Evolutionary conservation across 1,284 basidiomycete species (phyloP).

Genomic region (Apiotrichum mycotoxinovorans): DNA sequence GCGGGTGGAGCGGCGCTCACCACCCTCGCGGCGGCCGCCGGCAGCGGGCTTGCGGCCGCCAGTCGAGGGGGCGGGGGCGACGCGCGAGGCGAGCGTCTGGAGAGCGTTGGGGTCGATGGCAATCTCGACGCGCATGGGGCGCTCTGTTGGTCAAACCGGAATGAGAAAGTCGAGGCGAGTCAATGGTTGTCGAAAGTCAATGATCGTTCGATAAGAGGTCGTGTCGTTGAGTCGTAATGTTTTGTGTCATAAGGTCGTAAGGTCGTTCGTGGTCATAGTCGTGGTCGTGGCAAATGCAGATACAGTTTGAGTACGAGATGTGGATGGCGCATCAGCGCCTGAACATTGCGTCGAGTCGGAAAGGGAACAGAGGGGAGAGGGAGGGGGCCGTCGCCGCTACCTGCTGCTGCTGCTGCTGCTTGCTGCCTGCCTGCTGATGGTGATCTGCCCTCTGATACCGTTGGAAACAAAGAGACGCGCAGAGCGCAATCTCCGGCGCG

Average conservation of each 20-base stretch:
- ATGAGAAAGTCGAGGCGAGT: conserved; percentile 44
- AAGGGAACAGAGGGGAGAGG: conserved; percentile 7
- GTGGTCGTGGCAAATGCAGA: not conserved
- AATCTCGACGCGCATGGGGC: conserved; percentile 97
- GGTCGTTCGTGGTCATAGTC: not conserved
- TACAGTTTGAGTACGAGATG: not conserved
- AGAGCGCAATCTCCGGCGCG: not conserved
- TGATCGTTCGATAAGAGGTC: not conserved
- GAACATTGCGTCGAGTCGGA: conserved; percentile 4
- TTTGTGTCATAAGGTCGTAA: not conserved
- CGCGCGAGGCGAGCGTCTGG: conserved; percentile 61
- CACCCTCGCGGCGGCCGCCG: conserved; percentile 46
- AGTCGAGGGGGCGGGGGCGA: conserved; percentile 53
- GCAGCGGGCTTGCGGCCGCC: conserved; percentile 24
- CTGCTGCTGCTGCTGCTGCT: conserved; percentile 1
- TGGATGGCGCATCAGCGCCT: conserved; percentile 17
- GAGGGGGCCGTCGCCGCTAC: conserved; percentile 9
- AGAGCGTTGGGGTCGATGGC: conserved; percentile 80
- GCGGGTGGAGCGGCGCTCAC: conserved; percentile 56
- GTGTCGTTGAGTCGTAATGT: not conserved
- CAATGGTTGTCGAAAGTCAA: not conserved
- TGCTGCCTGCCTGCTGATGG: conserved; percentile 3
- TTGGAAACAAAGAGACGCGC: not conserved
- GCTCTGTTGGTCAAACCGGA: conserved; percentile 59
- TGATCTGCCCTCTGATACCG: not conserved